phyloP scores from a whole-genome alignment of 495 filamentous ascomycete species.

The Penicillium antarcticum region DNA sequence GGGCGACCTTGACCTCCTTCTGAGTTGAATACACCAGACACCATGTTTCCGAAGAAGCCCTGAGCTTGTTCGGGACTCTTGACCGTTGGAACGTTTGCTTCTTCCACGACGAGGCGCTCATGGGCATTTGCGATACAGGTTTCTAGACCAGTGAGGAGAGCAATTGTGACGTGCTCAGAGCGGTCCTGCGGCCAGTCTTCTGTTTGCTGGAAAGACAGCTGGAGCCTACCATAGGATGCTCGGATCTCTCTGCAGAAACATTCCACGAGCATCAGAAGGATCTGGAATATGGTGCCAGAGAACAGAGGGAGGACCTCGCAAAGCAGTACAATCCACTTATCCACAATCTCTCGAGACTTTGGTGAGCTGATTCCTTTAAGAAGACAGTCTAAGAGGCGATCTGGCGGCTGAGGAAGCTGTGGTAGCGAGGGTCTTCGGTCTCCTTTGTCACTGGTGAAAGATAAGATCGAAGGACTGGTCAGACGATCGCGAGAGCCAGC shows the following conservation, averaged over 20 bases:
- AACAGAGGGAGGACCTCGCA: slow-evolving; percentile 80
- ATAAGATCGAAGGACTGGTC: slow-evolving; percentile 46
- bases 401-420: slow-evolving; percentile 56
- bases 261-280: slow-evolving; percentile 84
- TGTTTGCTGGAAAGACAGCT: slow-evolving; percentile 40
- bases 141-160: slow-evolving; percentile 83
- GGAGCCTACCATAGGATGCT: slow-evolving; percentile 63
- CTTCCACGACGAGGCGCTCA: slow-evolving; percentile 74
- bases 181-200: slow-evolving; percentile 43
- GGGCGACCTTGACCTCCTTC: slow-evolving; percentile 73
- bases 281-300: slow-evolving; percentile 79
- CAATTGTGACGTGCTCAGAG: slow-evolving; percentile 54
- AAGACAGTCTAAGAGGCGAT: slow-evolving; percentile 76
- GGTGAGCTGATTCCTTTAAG: slow-evolving; percentile 74
- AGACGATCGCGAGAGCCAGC: slow-evolving; percentile 42
- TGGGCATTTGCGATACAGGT: slow-evolving; percentile 85
- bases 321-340: slow-evolving; percentile 90
- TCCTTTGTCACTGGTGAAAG: slow-evolving; percentile 45
- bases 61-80: slow-evolving; percentile 84
- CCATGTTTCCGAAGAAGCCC: slow-evolving; percentile 96
- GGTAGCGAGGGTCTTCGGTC: slow-evolving; percentile 33
- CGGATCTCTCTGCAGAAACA: slow-evolving; percentile 77
- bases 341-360: slow-evolving; percentile 72
- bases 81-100: slow-evolving; percentile 59
- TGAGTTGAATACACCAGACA: slow-evolving; percentile 82